Evolutionary conservation across 345 rosid genomes (phyloP), one percentile per base, ranked within the genome.

Genomic region (Passiflora organensis): DNA sequence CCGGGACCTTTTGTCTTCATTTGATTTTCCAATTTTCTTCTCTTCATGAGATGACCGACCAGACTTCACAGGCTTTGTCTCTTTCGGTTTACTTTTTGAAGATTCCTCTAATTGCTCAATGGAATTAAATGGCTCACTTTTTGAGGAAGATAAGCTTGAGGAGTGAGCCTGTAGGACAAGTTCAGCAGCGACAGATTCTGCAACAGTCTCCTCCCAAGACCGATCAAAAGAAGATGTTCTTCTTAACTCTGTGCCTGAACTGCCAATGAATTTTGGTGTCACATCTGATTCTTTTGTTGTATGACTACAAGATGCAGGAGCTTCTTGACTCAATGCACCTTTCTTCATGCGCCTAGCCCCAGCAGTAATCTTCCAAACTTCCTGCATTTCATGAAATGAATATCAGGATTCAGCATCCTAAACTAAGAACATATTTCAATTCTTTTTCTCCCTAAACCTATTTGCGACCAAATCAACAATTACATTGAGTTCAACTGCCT

Each of bases 361-460:
- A 65, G 85, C 89, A 59, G 97, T 84, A 59, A 89, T 82, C 78
- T 83, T 86, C 99, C 99, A 93, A 59, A 78, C 91, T 74, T 89
- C 94, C 99, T 93, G 86, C 73, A 75, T 47, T 34, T 60, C 58
- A 22, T 21, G 44, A 57, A 53, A 43, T 36, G 32, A 71, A n/a
- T 32, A 20, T 60, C 58, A 2, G 53, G 24, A 39, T 34, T 51
- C 25, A 21, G 34, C 58, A 53, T 48, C 22, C 28, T 52, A 17
- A 45, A n/a, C n/a, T n/a, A n/a, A n/a, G n/a, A n/a, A n/a, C n/a
- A n/a, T n/a, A n/a, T 39, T 51, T 52, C n/a, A n/a, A n/a, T n/a
- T n/a, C n/a, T 51, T 49, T 32, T 14, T 21, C 22, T 1, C 13
- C 13, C n/a, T n/a, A n/a, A 48, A 20, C 15, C 13, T 13, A 8